phyloP scores from a whole-genome alignment of 306 rosid species.

The Quercus wislizeni region DNA sequence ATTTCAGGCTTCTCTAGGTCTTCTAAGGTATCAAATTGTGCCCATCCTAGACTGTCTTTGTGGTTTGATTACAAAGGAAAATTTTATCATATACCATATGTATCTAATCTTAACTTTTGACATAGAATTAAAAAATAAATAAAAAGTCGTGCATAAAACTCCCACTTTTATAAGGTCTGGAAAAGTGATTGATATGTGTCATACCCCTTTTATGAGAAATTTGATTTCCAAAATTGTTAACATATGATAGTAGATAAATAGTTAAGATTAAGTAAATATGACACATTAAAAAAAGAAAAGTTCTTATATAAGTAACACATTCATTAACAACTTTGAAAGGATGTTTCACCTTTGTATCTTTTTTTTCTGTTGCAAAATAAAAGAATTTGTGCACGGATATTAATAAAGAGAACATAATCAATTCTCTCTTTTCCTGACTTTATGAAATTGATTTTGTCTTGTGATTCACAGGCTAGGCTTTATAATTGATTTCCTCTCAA shows the following conservation, averaged over 20 bases:
- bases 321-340: neutral
- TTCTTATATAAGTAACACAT: neutral
- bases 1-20: slow-evolving; percentile 83
- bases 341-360: neutral
- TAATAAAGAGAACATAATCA: neutral
- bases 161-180: accelerated
- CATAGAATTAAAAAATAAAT: too few species aligned
- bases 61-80: neutral
- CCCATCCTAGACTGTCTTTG: neutral
- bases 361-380: neutral
- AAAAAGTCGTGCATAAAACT: too few species aligned
- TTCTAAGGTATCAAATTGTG: slow-evolving; percentile 59
- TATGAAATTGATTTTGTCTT: neutral
- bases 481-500: slow-evolving; percentile 91
- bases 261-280: too few species aligned
- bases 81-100: too few species aligned
- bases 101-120: too few species aligned
- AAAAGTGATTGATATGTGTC: too few species aligned
- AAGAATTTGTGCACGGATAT: neutral
- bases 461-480: slow-evolving; percentile 71
- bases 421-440: neutral
- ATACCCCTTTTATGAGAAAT: too few species aligned
- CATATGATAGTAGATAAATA: too few species aligned
- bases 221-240: too few species aligned
- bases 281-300: neutral